These are phyloP conservation scores for Eucalyptus cloeziana DNA, from an alignment of 345 rosid species.

Conservation along the genomic window DNA sequence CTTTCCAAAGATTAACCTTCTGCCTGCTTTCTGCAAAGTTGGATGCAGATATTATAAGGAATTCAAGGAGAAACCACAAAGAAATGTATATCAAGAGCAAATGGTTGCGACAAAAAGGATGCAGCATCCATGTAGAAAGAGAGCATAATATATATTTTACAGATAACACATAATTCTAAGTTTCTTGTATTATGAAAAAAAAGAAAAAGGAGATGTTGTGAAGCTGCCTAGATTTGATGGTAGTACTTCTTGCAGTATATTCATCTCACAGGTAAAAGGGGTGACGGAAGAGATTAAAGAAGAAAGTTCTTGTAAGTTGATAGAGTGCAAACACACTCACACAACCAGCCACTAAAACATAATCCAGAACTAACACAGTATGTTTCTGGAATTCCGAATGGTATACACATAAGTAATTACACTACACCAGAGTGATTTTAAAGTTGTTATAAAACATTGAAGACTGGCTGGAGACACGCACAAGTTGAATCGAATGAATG, in stretches of 20 bases:
- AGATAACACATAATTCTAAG: not conserved
- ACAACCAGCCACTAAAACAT: not conserved
- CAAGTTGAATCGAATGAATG: not conserved
- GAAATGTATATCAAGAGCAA: not conserved
- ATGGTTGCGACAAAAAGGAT: not conserved
- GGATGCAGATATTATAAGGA: not conserved
- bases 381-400: not conserved
- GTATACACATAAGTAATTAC: not conserved
- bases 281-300: not conserved
- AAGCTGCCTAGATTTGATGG: not conserved
- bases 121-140: not conserved
- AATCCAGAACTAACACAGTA: not conserved
- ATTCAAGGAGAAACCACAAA: not conserved
- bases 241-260: not conserved
- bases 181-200: not conserved
- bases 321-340: not conserved
- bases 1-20: slow-evolving; percentile 51
- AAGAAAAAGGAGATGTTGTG: not conserved
- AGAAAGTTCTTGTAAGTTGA: not conserved
- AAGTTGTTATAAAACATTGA: not conserved
- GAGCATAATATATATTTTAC: not conserved
- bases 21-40: slow-evolving; percentile 40
- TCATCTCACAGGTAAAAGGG: not conserved
- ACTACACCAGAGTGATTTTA: not conserved
- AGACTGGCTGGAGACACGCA: not conserved